Conservation (phyloP, 139 green algal genomes). For the Nannochloris sp. region DNA sequence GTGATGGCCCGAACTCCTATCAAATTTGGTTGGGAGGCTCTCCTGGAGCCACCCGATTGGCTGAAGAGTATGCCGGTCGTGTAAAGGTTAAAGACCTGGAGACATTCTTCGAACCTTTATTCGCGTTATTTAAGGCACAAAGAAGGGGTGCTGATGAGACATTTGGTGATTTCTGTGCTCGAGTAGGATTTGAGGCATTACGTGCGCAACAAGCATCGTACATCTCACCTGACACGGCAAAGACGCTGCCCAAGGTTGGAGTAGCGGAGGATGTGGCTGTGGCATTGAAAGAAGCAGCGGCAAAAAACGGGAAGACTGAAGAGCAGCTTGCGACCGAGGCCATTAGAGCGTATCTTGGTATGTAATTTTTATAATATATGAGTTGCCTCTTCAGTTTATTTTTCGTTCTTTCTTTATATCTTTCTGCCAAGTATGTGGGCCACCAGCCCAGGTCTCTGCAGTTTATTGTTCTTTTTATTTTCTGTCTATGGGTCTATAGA, state of each 20-base stretch:
- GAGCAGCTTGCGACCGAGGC: conserved; percentile 21
- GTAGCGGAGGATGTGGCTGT: conserved; percentile 44
- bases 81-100: conserved; percentile 90
- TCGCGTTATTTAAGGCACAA: conserved; percentile 61
- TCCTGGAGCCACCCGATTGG: conserved; percentile 74
- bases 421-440: too few relatives aligned
- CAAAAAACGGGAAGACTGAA: conserved; percentile 12
- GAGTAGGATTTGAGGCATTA: conserved; percentile 56
- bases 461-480: too few relatives aligned
- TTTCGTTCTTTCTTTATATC: too few relatives aligned
- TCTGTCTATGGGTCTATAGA: too few relatives aligned
- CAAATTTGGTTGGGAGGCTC: conserved; percentile 92
- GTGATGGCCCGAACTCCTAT: conserved; percentile 96
- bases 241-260: conserved; percentile 26
- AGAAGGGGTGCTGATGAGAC: conserved; percentile 44
- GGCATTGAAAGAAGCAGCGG: conserved; percentile 41
- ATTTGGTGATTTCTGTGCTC: conserved; percentile 85
- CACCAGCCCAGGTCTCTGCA: too few relatives aligned
- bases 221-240: conserved; percentile 12
- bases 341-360: conserved; percentile 11
- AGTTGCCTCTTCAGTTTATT: too few relatives aligned
- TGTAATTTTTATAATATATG: too few relatives aligned
- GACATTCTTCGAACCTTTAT: conserved; percentile 84
- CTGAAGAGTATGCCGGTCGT: conserved; percentile 67
- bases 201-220: conserved; percentile 39